These are phyloP conservation scores for Plasmodium coatneyi DNA, from an alignment of 169 alveolate species.

Conservation along the genomic window DNA sequence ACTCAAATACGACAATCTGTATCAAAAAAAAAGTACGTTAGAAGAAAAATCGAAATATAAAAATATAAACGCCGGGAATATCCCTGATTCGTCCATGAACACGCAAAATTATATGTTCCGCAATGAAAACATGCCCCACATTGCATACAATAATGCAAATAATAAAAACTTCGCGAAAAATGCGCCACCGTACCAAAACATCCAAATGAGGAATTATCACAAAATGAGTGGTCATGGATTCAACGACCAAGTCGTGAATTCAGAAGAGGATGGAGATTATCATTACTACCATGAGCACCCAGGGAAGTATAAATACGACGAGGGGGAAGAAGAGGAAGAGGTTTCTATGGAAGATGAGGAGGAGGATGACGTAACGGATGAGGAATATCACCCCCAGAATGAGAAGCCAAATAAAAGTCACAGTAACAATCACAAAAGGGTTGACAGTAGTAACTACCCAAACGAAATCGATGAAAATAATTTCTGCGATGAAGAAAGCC, in stretches of 20 bases:
- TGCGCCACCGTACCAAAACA: background rate
- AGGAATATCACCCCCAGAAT: constrained; percentile 7
- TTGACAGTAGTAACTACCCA: background rate
- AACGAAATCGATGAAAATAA: background rate
- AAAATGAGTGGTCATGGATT: background rate
- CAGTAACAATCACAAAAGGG: background rate
- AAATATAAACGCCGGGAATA: background rate
- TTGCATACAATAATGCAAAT: background rate
- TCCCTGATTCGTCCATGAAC: background rate
- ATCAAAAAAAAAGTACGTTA: background rate
- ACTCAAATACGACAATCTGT: background rate
- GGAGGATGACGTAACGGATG: constrained; percentile 9
- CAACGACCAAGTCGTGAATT: background rate
- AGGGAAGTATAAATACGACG: constrained; percentile 18
- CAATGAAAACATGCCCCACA: background rate
- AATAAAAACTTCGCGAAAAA: background rate
- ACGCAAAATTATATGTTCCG: background rate
- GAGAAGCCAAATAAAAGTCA: background rate
- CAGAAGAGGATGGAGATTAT: background rate
- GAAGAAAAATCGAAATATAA: background rate
- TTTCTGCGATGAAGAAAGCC: background rate
- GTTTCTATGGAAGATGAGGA: constrained; percentile 9
- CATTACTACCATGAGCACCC: constrained; percentile 18
- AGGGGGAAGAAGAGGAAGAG: constrained; percentile 25
- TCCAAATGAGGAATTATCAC: background rate